Evolutionary conservation across 805 yeast genomes (phyloP).

Genomic region (Wickerhamiella azyma): DNA sequence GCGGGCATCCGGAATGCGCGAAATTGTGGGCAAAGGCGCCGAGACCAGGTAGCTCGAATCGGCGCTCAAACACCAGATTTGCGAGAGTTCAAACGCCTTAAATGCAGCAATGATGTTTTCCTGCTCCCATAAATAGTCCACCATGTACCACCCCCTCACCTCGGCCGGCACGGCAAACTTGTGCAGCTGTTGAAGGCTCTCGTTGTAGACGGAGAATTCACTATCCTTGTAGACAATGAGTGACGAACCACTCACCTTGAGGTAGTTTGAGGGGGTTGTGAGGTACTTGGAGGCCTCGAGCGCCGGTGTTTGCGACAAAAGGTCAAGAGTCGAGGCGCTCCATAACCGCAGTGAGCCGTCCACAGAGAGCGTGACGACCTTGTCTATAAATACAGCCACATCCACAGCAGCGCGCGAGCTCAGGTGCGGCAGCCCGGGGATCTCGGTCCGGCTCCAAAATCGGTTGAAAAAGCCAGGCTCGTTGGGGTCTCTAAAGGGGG

Average conservation of each 20-base stretch:
- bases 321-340: conserved; percentile 32
- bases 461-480: conserved; percentile 12
- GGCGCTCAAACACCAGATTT: not conserved
- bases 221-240: conserved; percentile 9
- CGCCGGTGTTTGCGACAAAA: conserved; percentile 15
- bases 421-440: conserved; percentile 33
- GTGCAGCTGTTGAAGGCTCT: not conserved
- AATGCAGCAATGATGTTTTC: conserved; percentile 12
- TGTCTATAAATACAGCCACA: conserved; percentile 23
- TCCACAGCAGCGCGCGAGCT: conserved; percentile 28
- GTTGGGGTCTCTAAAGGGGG: conserved; percentile 17
- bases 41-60: not conserved
- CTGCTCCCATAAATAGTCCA: not conserved
- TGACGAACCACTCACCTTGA: conserved; percentile 2
- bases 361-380: conserved; percentile 39
- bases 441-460: conserved; percentile 21
- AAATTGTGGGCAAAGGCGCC: not conserved
- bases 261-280: conserved; percentile 11
- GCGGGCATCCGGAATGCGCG: conserved; percentile 9
- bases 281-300: not conserved
- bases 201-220: conserved; percentile 7
- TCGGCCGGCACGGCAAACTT: not conserved
- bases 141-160: conserved; percentile 3
- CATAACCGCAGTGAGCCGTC: conserved; percentile 45
- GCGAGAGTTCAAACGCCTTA: conserved; percentile 10